Conservation (phyloP, 495 filamentous ascomycete species). For the Daldinia childiae region DNA sequence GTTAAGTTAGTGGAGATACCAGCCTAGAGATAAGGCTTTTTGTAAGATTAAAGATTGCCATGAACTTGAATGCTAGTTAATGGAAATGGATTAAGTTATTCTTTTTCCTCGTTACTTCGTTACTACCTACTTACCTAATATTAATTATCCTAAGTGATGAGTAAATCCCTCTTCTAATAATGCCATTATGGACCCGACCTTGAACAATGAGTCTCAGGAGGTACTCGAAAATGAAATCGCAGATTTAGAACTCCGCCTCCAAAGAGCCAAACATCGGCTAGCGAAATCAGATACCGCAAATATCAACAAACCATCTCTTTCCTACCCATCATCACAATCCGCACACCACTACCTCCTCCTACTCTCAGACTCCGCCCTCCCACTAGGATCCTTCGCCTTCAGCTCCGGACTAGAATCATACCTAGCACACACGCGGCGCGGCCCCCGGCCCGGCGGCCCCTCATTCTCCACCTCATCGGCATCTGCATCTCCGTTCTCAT, state of each 20-base stretch:
- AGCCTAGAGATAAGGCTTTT: background rate
- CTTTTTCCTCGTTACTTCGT: background rate
- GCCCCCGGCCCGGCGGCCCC: constrained; percentile 1
- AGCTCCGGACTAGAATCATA: constrained; percentile 94
- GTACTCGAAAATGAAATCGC: constrained; percentile 46
- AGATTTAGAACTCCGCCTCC: constrained; percentile 51
- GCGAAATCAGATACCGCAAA: constrained; percentile 16
- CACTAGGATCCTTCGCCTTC: constrained; percentile 96
- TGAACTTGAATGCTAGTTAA: constrained; percentile 1
- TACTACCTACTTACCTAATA: background rate
- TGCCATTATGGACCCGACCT: constrained; percentile 23
- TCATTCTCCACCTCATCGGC: constrained; percentile 46
- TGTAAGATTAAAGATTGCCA: constrained; percentile 14
- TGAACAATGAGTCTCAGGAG: constrained; percentile 6
- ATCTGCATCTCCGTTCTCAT: constrained; percentile 62
- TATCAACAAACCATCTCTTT: background rate
- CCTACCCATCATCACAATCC: constrained; percentile 27
- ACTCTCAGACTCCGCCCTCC: constrained; percentile 94
- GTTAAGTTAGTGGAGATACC: constrained; percentile 26
- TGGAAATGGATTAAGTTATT: constrained; percentile 2
- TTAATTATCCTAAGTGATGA: background rate
- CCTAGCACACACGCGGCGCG: constrained; percentile 74
- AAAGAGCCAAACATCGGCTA: constrained; percentile 47
- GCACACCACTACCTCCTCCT: constrained; percentile 81
- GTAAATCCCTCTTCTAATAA: constrained; percentile 4